These are phyloP conservation scores for Erysiphe neolycopersici DNA, from an alignment of 2,329 filamentous ascomycete genomes.

Conservation along the genomic window DNA sequence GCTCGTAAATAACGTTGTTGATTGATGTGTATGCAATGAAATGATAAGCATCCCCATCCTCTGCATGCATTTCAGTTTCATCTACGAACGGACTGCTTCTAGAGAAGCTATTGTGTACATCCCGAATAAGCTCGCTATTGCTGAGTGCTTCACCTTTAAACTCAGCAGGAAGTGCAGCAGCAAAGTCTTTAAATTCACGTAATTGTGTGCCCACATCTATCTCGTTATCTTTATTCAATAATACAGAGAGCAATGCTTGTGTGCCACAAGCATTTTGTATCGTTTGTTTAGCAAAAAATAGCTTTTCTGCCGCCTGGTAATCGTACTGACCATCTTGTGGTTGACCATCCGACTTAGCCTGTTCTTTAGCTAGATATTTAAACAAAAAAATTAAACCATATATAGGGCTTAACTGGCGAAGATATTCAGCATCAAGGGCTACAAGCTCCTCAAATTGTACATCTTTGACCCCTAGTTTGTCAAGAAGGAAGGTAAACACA, in stretches of 20 bases:
- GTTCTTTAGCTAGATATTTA: conserved; percentile 59
- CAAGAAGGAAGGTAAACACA: conserved; percentile 90
- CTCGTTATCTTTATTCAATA: conserved; percentile 51
- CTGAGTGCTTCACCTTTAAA: conserved; percentile 43
- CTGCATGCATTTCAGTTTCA: conserved; percentile 50
- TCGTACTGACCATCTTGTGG: conserved; percentile 69
- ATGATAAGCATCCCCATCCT: conserved; percentile 83
- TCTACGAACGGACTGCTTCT: conserved; percentile 67
- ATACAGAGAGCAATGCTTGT: conserved; percentile 72
- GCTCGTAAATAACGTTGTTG: conserved; percentile 61
- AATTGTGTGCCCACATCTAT: conserved; percentile 35
- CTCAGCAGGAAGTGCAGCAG: conserved; percentile 36
- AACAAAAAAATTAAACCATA: conserved; percentile 98
- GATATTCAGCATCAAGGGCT: conserved; percentile 51
- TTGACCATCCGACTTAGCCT: conserved; percentile 25
- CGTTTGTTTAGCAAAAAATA: conserved; percentile 92
- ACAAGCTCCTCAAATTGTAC: conserved; percentile 96
- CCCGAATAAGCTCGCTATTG: conserved; percentile 32
- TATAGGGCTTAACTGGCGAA: conserved; percentile 46
- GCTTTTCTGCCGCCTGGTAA: conserved; percentile 39
- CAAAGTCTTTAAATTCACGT: conserved; percentile 45
- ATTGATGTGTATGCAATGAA: conserved; percentile 87
- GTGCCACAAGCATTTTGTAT: conserved; percentile 98
- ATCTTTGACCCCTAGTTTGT: conserved; percentile 69
- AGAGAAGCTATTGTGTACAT: conserved; percentile 49